Base-by-base conservation (phyloP, 2,329 filamentous ascomycete species). In the Colletotrichum aenigma region DNA sequence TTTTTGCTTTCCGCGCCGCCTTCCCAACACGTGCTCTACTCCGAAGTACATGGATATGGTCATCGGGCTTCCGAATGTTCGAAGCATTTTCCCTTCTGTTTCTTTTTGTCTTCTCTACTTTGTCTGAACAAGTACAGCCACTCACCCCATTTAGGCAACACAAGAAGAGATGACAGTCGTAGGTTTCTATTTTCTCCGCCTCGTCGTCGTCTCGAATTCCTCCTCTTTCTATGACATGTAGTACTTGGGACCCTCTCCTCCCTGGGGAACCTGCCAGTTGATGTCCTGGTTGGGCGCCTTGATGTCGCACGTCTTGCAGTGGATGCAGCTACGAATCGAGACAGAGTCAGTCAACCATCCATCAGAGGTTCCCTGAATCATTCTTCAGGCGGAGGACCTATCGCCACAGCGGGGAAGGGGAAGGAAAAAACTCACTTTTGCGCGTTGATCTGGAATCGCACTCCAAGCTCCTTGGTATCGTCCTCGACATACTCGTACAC, bases 261-360 rank as follows among this genome's bases (percentile, higher is more conserved):
- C 96, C 83, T 98, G 96, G 8, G 97, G 97, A 36, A 97, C 97
- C 80, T 95, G 92, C 95, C 95, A 98, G 85, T 98, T 98, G 86
- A 99, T 98, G 83, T 98, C 97, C 87, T 99, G 97, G 77, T 93
- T 92, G 9, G 97, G 97, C 18, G 95, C 96, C 88, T 99, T 99
- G 88, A 99, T 99, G 85, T 99, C 97, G 84, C 97, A 99, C 16
- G 97, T 99, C 91, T 99, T 99, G 90, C 97, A 99, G 87, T 99
- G 97, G 78, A 99, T 98, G 84, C 97, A 99, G 87, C 96, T 98
- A 79, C 55, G 66, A 5, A 36, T 21, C 6, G 24, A 15, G 30
- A 30, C 32, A 38, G 21, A 68, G 73, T 73, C 38, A 73, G 72
- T 61, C 36, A 38, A 32, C 21, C 26, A 34, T 21, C 36, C 38